Evolutionary conservation across 768 basidiomycete species (phyloP), one percentile per base, ranked within the genome.

Genomic region (Lenzites betulinus): DNA sequence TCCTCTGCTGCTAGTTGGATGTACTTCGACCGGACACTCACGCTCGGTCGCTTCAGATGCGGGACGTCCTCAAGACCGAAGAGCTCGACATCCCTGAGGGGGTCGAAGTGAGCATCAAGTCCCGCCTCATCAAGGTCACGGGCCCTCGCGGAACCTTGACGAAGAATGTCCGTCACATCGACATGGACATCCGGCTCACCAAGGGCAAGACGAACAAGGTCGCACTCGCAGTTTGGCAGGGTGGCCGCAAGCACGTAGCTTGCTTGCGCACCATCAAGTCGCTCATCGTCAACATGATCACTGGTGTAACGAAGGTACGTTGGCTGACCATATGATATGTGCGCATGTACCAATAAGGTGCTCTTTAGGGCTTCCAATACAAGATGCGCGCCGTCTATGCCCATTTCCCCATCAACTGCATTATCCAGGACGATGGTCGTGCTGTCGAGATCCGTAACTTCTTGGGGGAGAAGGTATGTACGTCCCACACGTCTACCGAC

Each of bases 301-400:
- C 79, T 65, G 97, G 97, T 65, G 97, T 99, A 64, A 98, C 94
- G 51, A 93, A 95, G 86, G 94, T 89, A 61, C 59, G 67, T 52
- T 33, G 30, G 6, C 11, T 13, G 16, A 18, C 23, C 22, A 23
- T 8, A 23, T 0, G 2, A 13, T 7, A 28, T 36, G 0, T 39
- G 2, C 13, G 8, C 30, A 6, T 18, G 36, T 38, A 18, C 12
- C 16, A 15, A 46, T 39, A 11, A 3, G 15, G 13, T 2, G 25
- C n/a, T 46, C 8, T 46, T 5, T 67, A 95, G 95, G 97, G 97
- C 64, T 99, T 98, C 88, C 87, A 88, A 69, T 99, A 99, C 86
- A 99, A 98, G 89, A 98, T 99, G 96, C 93, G 95, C 69, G 85
- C 94, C 26, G 97, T 99, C 53, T 99, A 98, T 73, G 97, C 97